Evolutionary conservation across 805 yeast genomes (phyloP), one percentile per base, ranked within the genome.

Genomic region (Ogataea polymorpha): DNA sequence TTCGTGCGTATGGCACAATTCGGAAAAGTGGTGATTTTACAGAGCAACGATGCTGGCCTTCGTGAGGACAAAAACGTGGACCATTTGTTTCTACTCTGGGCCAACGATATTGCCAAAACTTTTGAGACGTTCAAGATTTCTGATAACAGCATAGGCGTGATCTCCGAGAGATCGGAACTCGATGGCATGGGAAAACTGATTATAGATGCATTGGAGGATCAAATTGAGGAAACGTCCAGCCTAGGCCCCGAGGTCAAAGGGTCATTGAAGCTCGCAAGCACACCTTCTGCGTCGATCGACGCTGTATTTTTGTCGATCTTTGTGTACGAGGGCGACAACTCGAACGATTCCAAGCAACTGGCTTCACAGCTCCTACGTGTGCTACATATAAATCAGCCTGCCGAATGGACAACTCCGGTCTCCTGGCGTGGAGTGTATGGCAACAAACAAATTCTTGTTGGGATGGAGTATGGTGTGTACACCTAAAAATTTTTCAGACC

Each of bases 361-460:
- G 79, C 85, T 2, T 46, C 48, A 10, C 59, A 61, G 23, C 58
- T 71, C 2, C 49, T 58, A 5, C 50, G 62, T 4, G 45, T 66
- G 14, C 51, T 53, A 30, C 31, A 49, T 7, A 13, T 45, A 1
- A 29, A 34, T 10, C 11, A 7, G 6, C 29, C 34, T 5, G 32
- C 13, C 1, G 13, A 21, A 5, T 76, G 80, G 74, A 49, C 58
- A 8, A 67, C 67, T 7, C 97, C 98, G 0, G 65, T 71, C 12
- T 85, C 96, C 26, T 90, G 98, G 98, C 58, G 61, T 6, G 88
- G 95, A 2, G 83, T 85, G 0, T 90, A 90, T 54, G 98, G 98
- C 2, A 77, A 72, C 44, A 77, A 72, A 50, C 79, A 80, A 3
- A 64, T 79, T 3, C 87, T 91, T 0, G 47, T 68, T 20, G 82